Evolutionary conservation across 345 rosid genomes (phyloP), one percentile per base, ranked within the genome.

Genomic region (Lagerstroemia speciosa): DNA sequence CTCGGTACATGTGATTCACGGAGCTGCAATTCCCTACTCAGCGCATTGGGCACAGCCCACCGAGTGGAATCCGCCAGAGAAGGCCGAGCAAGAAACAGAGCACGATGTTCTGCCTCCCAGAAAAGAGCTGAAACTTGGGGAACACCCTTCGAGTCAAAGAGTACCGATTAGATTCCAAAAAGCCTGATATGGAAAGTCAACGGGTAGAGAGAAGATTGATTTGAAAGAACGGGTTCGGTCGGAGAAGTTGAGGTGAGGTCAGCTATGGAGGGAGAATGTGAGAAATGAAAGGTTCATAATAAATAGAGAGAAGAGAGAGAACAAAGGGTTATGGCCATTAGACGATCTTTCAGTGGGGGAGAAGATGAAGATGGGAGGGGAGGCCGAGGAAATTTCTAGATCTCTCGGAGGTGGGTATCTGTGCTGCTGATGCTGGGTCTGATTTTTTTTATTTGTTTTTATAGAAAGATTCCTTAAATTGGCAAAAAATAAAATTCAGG

Each of bases 1-100:
- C 82, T 0, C 31, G 52, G 34, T 68, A 71, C 67, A 41, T 74
- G 3, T 84, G 85, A 76, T 82, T 80, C 91, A 88, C 84, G n/a
- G 14, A 27, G 14, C 63, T 26, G 17, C 31, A 12, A 58, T 58
- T n/a, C 12, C 30, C 60, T 8, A 24, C 11, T 24, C 55, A 6
- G 55, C 20, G 55, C 55, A 48, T 48, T 48, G 55, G 55, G 55
- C 55, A 17, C 52, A 46, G 14, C 20, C 20, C 17, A 46, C 41
- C 10, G 10, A 38, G 41, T 10, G 41, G 10, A 38, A 38, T 10
- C 10, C 5, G 41, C 7, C 5, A 10, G 10, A 38, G 10, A 38
- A 38, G 10, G 41, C 5, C 5, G 10, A 38, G 41, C 7, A 10
- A 58, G 63, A 30, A 58, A 27, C 62, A 10, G 33, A 57, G 32